These are phyloP conservation scores for Sporothrix pallida DNA, from an alignment of 2,329 filamentous ascomycete species.

Conservation along the genomic window DNA sequence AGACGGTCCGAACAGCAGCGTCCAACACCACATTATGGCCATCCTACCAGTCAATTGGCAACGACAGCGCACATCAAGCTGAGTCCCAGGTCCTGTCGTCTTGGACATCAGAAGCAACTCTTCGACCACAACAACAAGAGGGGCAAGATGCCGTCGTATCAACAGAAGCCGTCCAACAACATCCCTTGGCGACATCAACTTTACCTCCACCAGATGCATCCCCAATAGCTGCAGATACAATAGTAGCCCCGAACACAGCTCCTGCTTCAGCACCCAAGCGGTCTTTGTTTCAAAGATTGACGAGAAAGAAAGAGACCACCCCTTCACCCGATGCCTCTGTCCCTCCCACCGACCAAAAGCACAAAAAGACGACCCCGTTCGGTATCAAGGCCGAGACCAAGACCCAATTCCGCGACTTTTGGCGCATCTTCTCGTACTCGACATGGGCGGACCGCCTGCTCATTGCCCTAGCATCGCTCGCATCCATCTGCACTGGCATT, in stretches of 20 bases:
- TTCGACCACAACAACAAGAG: neutral
- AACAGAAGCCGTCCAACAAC: neutral
- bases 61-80: conserved; percentile 26
- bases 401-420: conserved; percentile 32
- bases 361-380: conserved; percentile 24
- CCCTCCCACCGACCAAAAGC: neutral
- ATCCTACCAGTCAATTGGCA: conserved; percentile 10
- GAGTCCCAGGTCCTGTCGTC: conserved; percentile 12
- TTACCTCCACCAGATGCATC: neutral
- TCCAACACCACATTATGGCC: conserved; percentile 29
- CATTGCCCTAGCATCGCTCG: conserved; percentile 53
- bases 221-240: neutral
- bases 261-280: neutral
- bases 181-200: neutral
- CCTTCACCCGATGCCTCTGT: neutral
- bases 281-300: neutral
- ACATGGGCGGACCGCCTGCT: conserved; percentile 58
- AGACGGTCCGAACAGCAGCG: conserved; percentile 13
- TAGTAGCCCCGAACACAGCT: neutral
- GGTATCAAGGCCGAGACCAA: conserved; percentile 31
- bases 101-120: conserved; percentile 7
- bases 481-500: conserved; percentile 59
- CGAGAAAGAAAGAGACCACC: neutral
- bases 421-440: conserved; percentile 58
- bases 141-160: neutral